Evolutionary conservation across 2,329 filamentous ascomycete genomes (phyloP), one percentile per base, ranked within the genome.

Genomic region (Aureobasidium musti): DNA sequence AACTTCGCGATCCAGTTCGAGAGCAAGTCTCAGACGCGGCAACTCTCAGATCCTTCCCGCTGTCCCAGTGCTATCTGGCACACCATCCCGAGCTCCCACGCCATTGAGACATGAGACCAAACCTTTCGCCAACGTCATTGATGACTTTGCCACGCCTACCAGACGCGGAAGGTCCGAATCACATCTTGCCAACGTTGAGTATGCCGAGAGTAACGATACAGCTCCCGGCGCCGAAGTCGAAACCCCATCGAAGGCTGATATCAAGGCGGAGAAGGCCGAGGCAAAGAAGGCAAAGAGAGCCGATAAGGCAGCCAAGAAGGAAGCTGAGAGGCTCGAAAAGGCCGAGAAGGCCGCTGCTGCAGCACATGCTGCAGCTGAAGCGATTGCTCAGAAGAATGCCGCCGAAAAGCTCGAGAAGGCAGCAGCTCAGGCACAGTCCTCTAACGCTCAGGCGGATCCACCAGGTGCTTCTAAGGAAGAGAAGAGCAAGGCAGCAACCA

Each of bases 31-130:
- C 37, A 69, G 70, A 60, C 68, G 72, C 33, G 68, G 54, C 68
- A 67, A 73, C 74, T 52, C 73, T 69, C 66, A 78, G 73, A 68
- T 77, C n/a, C 56, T 73, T 41, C 75, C 75, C 10, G 79, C 76
- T 60, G 69, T 81, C 21, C 80, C 79, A 37, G 71, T 81, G 13
- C 68, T 79, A 11, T 79, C 78, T 49, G 72, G 71, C n/a, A 79
- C 76, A 19, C 76, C 79, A 7, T 70, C 71, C 26, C 70, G 73
- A 43, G 67, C 68, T 49, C 69, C 73, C 5, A 76, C 76, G 19
- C 73, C 77, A n/a, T 70, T 70, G 3, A 68, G 68, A 45, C 65
- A 69, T 28, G 71, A 66, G 10, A 57, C 39, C 33, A 66, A 30
- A 41, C 41, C 63, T 28, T 39, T 57, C 10, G 63, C 52, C n/a